phyloP scores from a whole-genome alignment of 257 asterid species.

The Forsythia viridissima region DNA sequence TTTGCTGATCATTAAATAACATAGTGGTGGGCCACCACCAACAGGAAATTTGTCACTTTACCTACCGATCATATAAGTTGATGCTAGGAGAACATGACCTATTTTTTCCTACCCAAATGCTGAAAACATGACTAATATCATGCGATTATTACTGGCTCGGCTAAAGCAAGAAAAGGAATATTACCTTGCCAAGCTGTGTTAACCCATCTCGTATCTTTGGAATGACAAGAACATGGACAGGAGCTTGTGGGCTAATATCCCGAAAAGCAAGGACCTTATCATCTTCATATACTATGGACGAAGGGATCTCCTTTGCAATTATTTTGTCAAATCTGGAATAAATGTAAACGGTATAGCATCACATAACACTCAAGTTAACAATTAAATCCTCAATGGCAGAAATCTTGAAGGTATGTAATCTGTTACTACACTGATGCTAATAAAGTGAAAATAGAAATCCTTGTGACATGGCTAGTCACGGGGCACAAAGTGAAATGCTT shows the following conservation, averaged over 20 bases:
- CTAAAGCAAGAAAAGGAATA: conserved; percentile 1
- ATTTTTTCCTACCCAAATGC: neutral
- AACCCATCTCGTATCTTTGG: conserved; percentile 87
- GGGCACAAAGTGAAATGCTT: no score
- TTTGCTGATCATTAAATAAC: neutral
- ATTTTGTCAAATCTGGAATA: conserved; percentile 81
- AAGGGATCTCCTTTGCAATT: conserved; percentile 87
- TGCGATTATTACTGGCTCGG: neutral
- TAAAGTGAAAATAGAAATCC: no score
- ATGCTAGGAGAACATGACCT: neutral
- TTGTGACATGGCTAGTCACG: no score
- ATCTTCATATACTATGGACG: conserved; percentile 83
- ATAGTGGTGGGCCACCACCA: neutral
- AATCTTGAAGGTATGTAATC: no score
- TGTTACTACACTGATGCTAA: no score
- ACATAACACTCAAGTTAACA: neutral
- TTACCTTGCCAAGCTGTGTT: conserved; percentile 84
- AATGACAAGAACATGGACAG: conserved; percentile 85
- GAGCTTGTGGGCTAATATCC: conserved; percentile 87
- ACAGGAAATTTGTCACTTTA: neutral
- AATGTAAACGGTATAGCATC: conserved; percentile 6
- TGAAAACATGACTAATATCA: neutral
- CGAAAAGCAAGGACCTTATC: conserved; percentile 89
- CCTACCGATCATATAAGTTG: neutral
- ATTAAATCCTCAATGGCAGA: no score